phyloP scores from a whole-genome alignment of 2,329 filamentous ascomycete genomes.

The Penicillium sp. region DNA sequence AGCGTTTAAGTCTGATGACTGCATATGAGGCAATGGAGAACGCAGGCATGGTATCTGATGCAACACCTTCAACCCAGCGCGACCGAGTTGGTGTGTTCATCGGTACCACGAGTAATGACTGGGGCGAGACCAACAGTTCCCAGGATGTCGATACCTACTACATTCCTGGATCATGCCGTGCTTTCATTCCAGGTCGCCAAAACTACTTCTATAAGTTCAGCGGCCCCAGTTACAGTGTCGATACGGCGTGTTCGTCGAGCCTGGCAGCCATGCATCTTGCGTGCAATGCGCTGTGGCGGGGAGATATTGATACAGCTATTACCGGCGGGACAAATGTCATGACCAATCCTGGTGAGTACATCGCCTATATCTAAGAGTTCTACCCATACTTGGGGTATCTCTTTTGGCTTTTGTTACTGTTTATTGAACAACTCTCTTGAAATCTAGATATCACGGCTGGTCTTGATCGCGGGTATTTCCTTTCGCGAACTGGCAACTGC shows the following conservation, averaged over 20 bases:
- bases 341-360: constrained; percentile 41
- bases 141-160: constrained; percentile 6
- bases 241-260: constrained; percentile 67
- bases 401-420: too few relatives aligned
- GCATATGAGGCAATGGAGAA: constrained; percentile 64
- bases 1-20: constrained; percentile 60
- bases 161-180: constrained; percentile 1
- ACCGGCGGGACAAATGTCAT: constrained; percentile 71
- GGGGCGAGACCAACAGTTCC: not conserved
- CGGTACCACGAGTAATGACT: constrained; percentile 53
- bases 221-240: constrained; percentile 68
- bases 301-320: constrained; percentile 77
- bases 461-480: constrained; percentile 55
- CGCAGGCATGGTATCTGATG: constrained; percentile 15
- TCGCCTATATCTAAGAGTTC: too few relatives aligned
- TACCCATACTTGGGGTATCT: too few relatives aligned
- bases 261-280: constrained; percentile 65
- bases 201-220: constrained; percentile 72
- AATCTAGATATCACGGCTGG: constrained; percentile 77
- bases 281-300: constrained; percentile 69
- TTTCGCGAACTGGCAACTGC: constrained; percentile 45
- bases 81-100: constrained; percentile 65
- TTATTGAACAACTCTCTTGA: not conserved
- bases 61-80: constrained; percentile 10
- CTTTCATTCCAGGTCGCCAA: constrained; percentile 7